These are phyloP conservation scores for Phylloporus scabripes DNA, from an alignment of 768 basidiomycete genomes.

Conservation along the genomic window DNA sequence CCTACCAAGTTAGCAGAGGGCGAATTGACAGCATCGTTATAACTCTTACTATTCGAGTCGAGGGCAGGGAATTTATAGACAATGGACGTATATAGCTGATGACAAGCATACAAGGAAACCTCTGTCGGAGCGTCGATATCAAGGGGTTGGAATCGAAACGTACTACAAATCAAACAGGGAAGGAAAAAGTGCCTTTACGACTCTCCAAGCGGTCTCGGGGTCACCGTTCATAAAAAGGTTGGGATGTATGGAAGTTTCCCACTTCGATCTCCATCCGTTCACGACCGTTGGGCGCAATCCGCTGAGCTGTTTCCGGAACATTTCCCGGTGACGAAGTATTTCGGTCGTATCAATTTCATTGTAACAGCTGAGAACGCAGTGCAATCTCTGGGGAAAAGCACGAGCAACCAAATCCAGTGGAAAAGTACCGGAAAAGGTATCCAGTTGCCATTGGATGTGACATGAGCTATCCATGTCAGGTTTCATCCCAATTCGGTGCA, in stretches of 20 bases:
- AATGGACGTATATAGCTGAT: no score
- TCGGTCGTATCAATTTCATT: no score
- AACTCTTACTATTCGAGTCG: no score
- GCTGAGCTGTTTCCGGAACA: background rate
- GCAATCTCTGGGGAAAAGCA: constrained; percentile 1
- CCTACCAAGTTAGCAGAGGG: no score
- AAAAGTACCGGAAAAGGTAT: constrained; percentile 6
- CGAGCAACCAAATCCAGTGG: background rate
- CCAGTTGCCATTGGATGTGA: constrained; percentile 4
- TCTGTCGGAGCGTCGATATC: no score
- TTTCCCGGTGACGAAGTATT: accelerated
- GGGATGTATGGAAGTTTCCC: constrained; percentile 3
- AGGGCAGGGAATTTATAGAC: no score
- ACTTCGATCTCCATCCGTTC: background rate
- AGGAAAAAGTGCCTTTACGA: constrained; percentile 7
- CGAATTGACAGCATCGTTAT: no score
- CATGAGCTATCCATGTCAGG: accelerated
- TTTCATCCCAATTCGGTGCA: constrained; percentile 10
- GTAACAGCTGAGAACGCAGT: constrained; percentile 6
- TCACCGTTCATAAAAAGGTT: background rate
- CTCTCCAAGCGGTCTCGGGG: constrained; percentile 8
- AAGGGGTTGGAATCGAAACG: no score
- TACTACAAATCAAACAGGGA: background rate
- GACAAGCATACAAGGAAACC: no score
- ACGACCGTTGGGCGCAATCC: background rate